Percentiles rank a stretch among this genome's conserved stretches.
These are phyloP conservation scores for Zygotorulaspora florentina DNA, from an alignment of 805 yeast species.

Conservation along the genomic window DNA sequence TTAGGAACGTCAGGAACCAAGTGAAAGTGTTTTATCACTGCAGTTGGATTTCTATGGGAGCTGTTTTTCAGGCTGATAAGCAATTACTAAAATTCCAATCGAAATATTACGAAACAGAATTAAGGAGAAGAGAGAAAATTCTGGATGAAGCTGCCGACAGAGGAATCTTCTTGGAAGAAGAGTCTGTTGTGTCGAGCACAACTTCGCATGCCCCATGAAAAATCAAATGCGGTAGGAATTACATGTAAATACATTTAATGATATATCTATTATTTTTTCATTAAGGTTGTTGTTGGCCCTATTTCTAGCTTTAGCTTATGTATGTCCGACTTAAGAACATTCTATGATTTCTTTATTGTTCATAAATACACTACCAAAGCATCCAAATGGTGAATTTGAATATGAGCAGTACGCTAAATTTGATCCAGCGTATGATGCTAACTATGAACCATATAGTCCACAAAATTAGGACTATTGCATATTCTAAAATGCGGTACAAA, in stretches of 20 bases:
- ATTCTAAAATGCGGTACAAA: conserved; percentile 28
- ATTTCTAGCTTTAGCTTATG: too few species aligned
- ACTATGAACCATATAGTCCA: conserved; percentile 34
- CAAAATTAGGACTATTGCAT: conserved; percentile 24
- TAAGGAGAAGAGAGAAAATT: conserved; percentile 34
- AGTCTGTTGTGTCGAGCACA: conserved; percentile 17
- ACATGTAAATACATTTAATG: too few species aligned
- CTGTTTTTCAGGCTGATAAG: conserved; percentile 42
- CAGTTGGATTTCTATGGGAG: conserved; percentile 40
- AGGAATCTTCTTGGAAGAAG: conserved; percentile 42
- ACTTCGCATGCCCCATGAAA: conserved; percentile 8
- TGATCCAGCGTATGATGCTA: conserved; percentile 20
- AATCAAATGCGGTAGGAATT: too few species aligned
- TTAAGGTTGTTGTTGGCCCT: too few species aligned
- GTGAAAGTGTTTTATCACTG: conserved; percentile 41
- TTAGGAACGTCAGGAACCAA: conserved; percentile 38
- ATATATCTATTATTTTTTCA: too few species aligned
- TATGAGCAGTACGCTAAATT: conserved; percentile 13
- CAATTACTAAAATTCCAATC: conserved; percentile 37
- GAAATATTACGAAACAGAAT: conserved; percentile 34
- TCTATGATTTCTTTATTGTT: background rate
- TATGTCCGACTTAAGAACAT: too few species aligned
- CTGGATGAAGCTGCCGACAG: conserved; percentile 44
- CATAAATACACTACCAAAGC: conserved; percentile 20
- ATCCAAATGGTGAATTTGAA: conserved; percentile 23